Evolutionary conservation across 495 filamentous ascomycete species (phyloP).

Genomic region (Acidiella bohemica): DNA sequence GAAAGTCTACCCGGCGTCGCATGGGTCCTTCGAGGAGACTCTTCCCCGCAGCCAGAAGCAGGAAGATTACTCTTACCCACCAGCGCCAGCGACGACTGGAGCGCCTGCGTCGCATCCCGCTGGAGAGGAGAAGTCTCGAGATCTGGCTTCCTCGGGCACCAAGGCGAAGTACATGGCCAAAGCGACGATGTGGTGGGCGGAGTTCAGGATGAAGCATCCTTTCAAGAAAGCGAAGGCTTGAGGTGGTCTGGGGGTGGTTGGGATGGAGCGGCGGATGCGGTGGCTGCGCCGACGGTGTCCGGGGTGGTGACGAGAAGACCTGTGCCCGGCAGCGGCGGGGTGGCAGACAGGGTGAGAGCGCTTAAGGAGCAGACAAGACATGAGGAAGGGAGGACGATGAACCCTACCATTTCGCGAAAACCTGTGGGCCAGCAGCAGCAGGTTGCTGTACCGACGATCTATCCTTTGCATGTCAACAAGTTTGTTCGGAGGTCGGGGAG

Average conservation of each 20-base stretch:
- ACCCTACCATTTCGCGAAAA: not conserved
- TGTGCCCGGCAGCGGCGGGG: not conserved
- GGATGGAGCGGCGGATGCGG: constrained; percentile 2
- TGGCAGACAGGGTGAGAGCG: constrained; percentile 4
- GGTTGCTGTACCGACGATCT: constrained; percentile 6
- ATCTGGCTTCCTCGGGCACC: too few relatives aligned
- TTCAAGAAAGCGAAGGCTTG: not conserved
- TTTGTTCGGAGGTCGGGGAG: constrained; percentile 7
- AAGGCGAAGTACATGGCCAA: too few relatives aligned
- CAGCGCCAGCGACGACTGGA: too few relatives aligned
- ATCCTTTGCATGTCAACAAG: constrained; percentile 9
- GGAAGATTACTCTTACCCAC: constrained; percentile 10
- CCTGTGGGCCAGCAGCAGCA: too few relatives aligned
- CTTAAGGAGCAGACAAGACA: constrained; percentile 7
- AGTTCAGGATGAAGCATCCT: not conserved
- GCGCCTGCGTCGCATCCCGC: too few relatives aligned
- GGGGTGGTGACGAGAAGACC: not conserved
- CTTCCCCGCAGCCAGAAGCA: constrained; percentile 4
- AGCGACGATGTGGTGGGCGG: too few relatives aligned
- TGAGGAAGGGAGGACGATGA: not conserved
- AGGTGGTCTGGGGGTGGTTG: not conserved
- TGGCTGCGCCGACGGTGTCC: not conserved
- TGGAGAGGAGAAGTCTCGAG: too few relatives aligned
- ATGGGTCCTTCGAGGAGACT: constrained; percentile 1
- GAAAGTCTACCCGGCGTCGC: constrained; percentile 5